These are phyloP conservation scores for Penstemon barbatus DNA, from an alignment of 257 asterid species.

Conservation along the genomic window DNA sequence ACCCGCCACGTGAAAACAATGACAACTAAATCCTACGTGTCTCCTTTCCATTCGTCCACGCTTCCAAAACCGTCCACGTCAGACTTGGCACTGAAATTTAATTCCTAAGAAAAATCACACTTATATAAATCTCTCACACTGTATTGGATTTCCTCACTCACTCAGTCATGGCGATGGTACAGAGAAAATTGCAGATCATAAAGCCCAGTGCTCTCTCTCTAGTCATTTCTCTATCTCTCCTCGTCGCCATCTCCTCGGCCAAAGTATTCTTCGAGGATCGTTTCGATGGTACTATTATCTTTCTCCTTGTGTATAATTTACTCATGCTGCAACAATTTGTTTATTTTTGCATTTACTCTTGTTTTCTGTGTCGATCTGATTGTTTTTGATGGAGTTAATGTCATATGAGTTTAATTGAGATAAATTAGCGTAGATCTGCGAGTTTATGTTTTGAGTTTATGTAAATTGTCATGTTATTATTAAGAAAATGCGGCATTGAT, in stretches of 20 bases:
- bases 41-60: neutral
- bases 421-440: constrained; percentile 37
- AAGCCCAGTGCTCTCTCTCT: constrained; percentile 52
- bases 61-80: constrained; percentile 32
- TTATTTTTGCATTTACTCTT: constrained; percentile 12
- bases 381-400: constrained; percentile 22
- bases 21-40: constrained; percentile 43
- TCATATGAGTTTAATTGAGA: constrained; percentile 12
- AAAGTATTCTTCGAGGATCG: constrained; percentile 87
- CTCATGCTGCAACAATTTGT: neutral
- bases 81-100: constrained; percentile 7
- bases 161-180: constrained; percentile 59
- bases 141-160: neutral
- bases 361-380: constrained; percentile 34
- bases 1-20: constrained; percentile 50
- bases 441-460: too few relatives aligned
- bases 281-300: constrained; percentile 55
- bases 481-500: constrained; percentile 1
- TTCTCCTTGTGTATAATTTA: neutral
- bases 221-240: constrained; percentile 49
- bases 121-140: constrained; percentile 18
- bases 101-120: constrained; percentile 14
- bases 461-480: neutral
- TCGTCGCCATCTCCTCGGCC: constrained; percentile 59
- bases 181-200: constrained; percentile 35